Evolutionary conservation across 2,329 filamentous ascomycete genomes (phyloP), one percentile per base, ranked within the genome.

Genomic region (Drechslerella dactyloides): DNA sequence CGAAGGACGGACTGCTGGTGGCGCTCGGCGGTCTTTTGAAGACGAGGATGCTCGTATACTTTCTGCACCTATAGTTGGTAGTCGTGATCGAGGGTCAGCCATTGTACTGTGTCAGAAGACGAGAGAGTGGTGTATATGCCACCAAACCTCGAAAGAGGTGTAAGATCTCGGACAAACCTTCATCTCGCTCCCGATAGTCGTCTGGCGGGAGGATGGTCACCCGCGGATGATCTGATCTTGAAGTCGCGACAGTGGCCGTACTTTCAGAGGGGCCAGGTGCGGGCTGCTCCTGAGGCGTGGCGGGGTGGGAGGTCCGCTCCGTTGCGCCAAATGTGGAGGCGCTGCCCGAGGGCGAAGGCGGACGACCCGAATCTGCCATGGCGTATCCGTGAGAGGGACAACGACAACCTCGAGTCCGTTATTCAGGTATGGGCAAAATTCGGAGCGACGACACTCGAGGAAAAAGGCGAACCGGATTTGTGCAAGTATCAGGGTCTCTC

Each of bases 141-240:
- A 37, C 21, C 15, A n/a, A 10, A 17, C 33, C 17, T 30, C 11
- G 7, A 4, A 58, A 40, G 8, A 3, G 8, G 27, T 33, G 27
- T 33, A 33, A 33, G 3, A 4, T 33, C 27, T 33, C 4, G 3
- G 27, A 33, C 8, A 17, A 30, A 69, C 65, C 65, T 62, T 69
- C 65, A 50, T 69, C 65, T 13, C 58, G 37, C 33, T 51, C 65
- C 57, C 58, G 54, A 24, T 69, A 63, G 11, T 69, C 65, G 27
- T 69, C 65, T 1, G 65, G 65, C n/a, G 65, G 42, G n/a, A 69
- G 52, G 35, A 69, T 69, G 30, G 65, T 69, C 13, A 69, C 65
- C 24, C 58, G 54, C 17, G 58, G 65, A 7, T 69, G 65, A 24
- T 69, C 65, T 3, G 65, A 63, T 46, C 44, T 51, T 23, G 58